phyloP scores from a whole-genome alignment of 768 basidiomycete genomes.

The Podaxis mareebaensis region DNA sequence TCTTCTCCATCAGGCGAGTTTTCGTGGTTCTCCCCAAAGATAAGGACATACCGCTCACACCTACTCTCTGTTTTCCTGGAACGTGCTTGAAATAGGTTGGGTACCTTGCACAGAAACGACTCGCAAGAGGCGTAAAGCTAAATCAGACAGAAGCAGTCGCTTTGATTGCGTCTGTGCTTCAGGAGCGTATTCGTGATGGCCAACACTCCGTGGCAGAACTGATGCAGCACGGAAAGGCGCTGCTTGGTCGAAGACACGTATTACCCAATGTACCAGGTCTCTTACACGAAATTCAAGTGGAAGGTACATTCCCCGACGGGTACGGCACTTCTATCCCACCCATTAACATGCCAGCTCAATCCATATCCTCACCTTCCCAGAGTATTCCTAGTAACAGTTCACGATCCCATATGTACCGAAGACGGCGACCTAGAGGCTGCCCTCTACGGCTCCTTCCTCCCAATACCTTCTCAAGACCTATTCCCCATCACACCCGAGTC shows the following conservation, averaged over 20 bases:
- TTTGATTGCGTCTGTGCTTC: slow-evolving; percentile 88
- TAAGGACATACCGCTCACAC: background rate
- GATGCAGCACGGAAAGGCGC: slow-evolving; percentile 90
- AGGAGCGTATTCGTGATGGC: slow-evolving; percentile 95
- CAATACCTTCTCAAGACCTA: slow-evolving; percentile 60
- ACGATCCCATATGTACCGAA: slow-evolving; percentile 90
- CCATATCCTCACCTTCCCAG: slow-evolving; percentile 31
- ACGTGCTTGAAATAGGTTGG: slow-evolving; percentile 56
- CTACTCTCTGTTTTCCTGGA: background rate
- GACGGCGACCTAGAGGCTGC: slow-evolving; percentile 78
- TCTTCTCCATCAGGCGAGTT: slow-evolving; percentile 63
- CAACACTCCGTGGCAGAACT: slow-evolving; percentile 79
- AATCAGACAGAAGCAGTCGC: slow-evolving; percentile 89
- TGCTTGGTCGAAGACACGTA: slow-evolving; percentile 90
- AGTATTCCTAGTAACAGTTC: slow-evolving; percentile 96
- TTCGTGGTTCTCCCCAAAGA: background rate
- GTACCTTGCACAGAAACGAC: slow-evolving; percentile 87
- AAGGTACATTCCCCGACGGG: slow-evolving; percentile 91
- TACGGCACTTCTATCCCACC: slow-evolving; percentile 30
- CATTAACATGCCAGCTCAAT: background rate
- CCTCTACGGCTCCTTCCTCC: slow-evolving; percentile 93
- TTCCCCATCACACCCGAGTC: slow-evolving; percentile 61
- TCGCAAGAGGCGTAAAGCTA: slow-evolving; percentile 88
- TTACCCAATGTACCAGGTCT: slow-evolving; percentile 74
- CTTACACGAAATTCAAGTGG: slow-evolving; percentile 89